Evolutionary conservation across 2,329 filamentous ascomycete species (phyloP).

Genomic region (Atkinsonella texensis): DNA sequence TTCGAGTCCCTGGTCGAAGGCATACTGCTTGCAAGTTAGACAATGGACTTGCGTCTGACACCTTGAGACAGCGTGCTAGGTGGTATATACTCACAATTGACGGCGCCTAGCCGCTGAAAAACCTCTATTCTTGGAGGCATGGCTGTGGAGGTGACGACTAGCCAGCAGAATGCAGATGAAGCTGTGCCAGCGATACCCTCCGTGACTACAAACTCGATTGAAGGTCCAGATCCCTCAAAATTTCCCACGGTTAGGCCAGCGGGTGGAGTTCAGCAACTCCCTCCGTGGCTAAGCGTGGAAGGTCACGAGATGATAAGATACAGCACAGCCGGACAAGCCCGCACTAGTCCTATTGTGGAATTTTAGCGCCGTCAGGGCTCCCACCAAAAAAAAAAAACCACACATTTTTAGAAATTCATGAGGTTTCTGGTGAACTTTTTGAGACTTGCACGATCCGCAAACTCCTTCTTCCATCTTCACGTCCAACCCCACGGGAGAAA

Average conservation of each 20-base stretch:
- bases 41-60: no score
- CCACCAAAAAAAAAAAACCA: constrained; percentile 16
- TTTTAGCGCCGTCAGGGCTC: constrained; percentile 23
- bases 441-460: constrained; percentile 15
- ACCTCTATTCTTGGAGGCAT: constrained; percentile 59
- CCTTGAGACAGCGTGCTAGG: no score
- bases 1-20: constrained; percentile 40
- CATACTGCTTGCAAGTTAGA: constrained; percentile 35
- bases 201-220: background rate
- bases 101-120: constrained; percentile 45
- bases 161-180: background rate
- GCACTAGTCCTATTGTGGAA: constrained; percentile 12
- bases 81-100: constrained; percentile 41
- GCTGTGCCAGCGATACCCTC: background rate
- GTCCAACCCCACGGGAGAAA: constrained; percentile 23
- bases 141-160: constrained; percentile 14
- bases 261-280: background rate
- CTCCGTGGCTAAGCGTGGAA: constrained; percentile 7
- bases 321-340: background rate
- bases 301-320: constrained; percentile 20
- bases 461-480: constrained; percentile 17
- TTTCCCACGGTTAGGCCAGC: constrained; percentile 15
- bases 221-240: constrained; percentile 16
- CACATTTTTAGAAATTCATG: constrained; percentile 28
- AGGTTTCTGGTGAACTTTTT: constrained; percentile 31